These are phyloP conservation scores for Pleomassaria siparia DNA, from an alignment of 2,329 filamentous ascomycete genomes.

Conservation along the genomic window DNA sequence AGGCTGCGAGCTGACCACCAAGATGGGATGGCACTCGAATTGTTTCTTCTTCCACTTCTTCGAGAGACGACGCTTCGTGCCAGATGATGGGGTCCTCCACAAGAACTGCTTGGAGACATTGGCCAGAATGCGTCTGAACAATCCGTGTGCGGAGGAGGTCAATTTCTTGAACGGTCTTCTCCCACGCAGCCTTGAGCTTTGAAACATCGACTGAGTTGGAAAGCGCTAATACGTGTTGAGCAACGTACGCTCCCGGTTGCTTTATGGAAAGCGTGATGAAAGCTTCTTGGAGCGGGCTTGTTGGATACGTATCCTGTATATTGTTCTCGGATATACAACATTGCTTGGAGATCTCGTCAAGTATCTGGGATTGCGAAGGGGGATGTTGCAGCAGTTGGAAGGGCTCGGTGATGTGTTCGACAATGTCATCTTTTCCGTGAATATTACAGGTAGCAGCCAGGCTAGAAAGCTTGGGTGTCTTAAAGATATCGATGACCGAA, in stretches of 20 bases:
- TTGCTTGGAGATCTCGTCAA: conserved; percentile 25
- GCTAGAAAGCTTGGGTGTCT: conserved; percentile 32
- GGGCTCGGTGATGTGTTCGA: conserved; percentile 17
- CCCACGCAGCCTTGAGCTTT: conserved; percentile 51
- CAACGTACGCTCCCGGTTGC: conserved; percentile 52
- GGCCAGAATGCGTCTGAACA: conserved; percentile 28
- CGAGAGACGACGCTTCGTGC: conserved; percentile 21
- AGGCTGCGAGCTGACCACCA: conserved; percentile 28
- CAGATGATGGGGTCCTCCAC: conserved; percentile 29
- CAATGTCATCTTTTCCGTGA: conserved; percentile 1
- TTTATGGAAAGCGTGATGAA: conserved; percentile 52
- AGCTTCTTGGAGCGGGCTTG: conserved; percentile 48
- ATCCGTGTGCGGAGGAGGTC: conserved; percentile 53
- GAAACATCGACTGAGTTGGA: conserved; percentile 41
- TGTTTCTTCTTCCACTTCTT: conserved; percentile 18
- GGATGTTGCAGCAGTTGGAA: conserved; percentile 23
- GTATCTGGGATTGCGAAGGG: conserved; percentile 13
- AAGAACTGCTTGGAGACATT: conserved; percentile 32
- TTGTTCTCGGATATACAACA: conserved; percentile 21
- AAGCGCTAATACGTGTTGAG: conserved; percentile 48
- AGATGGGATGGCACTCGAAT: conserved; percentile 20
- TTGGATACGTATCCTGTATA: conserved; percentile 45
- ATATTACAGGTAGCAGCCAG: conserved; percentile 27
- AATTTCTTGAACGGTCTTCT: conserved; percentile 46
- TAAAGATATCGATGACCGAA: conserved; percentile 36